Evolutionary conservation across 306 rosid genomes (phyloP).

Genomic region (Geum urbanum): DNA sequence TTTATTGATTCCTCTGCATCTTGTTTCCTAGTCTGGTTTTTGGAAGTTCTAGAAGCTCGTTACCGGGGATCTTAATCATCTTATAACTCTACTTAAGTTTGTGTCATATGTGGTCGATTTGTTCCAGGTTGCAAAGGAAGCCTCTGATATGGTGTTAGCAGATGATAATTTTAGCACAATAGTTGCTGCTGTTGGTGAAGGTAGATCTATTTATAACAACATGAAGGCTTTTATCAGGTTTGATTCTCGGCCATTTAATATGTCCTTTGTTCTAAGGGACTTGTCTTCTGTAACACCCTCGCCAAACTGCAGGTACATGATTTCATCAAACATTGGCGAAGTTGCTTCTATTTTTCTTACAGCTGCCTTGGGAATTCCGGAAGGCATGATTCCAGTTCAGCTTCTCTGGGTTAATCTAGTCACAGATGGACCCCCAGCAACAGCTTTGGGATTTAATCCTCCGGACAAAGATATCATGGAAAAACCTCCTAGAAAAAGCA

Average conservation of each 20-base stretch:
- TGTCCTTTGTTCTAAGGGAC: background rate
- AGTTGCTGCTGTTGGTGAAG: conserved; percentile 95
- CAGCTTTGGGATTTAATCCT: conserved; percentile 95
- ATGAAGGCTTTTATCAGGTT: conserved; percentile 98
- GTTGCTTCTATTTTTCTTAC: conserved; percentile 83
- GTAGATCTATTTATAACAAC: conserved; percentile 90
- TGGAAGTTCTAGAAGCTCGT: no score
- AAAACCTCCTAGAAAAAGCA: conserved; percentile 79
- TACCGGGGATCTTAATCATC: no score
- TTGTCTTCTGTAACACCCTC: background rate
- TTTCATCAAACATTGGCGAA: conserved; percentile 86
- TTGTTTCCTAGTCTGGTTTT: no score
- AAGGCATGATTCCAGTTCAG: conserved; percentile 95
- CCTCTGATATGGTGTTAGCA: conserved; percentile 95
- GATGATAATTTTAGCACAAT: conserved; percentile 92
- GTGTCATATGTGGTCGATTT: no score
- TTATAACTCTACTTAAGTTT: no score
- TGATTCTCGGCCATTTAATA: background rate
- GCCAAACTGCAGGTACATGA: conserved; percentile 59
- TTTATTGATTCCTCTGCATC: no score
- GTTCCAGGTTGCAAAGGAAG: conserved; percentile 89
- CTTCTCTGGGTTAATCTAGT: conserved; percentile 99
- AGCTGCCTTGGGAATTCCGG: conserved; percentile 93
- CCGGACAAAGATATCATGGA: conserved; percentile 86
- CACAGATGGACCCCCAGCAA: conserved; percentile 98